phyloP scores from a whole-genome alignment of 768 basidiomycete species.

The Psilocybe sp. region DNA sequence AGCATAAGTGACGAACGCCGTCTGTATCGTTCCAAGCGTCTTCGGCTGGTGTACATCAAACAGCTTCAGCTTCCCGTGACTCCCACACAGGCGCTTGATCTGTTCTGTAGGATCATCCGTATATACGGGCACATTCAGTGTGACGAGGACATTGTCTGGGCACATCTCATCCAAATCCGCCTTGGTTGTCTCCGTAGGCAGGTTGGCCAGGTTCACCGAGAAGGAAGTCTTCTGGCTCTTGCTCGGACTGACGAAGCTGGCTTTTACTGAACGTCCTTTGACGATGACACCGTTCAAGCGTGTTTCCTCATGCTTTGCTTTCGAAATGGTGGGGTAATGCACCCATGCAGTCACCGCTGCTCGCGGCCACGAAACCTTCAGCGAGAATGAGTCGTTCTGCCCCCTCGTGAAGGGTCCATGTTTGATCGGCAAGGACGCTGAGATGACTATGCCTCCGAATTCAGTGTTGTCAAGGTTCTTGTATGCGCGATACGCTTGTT shows the following conservation, averaged over 20 bases:
- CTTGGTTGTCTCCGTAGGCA: slow-evolving; percentile 33
- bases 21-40: slow-evolving; percentile 28
- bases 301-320: slow-evolving; percentile 40
- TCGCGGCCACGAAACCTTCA: slow-evolving; percentile 45
- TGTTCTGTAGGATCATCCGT: slow-evolving; percentile 22
- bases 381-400: slow-evolving; percentile 5
- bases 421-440: slow-evolving; percentile 24
- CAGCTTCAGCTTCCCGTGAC: slow-evolving; percentile 33
- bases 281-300: slow-evolving; percentile 36
- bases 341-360: slow-evolving; percentile 43
- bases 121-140: slow-evolving; percentile 35
- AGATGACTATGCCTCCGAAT: slow-evolving; percentile 20
- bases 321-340: slow-evolving; percentile 38
- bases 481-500: slow-evolving; percentile 31
- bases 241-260: slow-evolving; percentile 32
- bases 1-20: slow-evolving; percentile 42
- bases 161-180: slow-evolving; percentile 33
- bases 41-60: slow-evolving; percentile 35
- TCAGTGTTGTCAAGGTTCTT: slow-evolving; percentile 27
- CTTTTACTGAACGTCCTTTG: slow-evolving; percentile 37
- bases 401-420: slow-evolving; percentile 10
- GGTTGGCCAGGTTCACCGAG: slow-evolving; percentile 40
- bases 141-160: slow-evolving; percentile 21
- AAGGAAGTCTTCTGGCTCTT: slow-evolving; percentile 34
- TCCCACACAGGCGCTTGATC: slow-evolving; percentile 32